Evolutionary conservation across 2,329 filamentous ascomycete species (phyloP).

Genomic region (Lasiodiplodia theobromae): DNA sequence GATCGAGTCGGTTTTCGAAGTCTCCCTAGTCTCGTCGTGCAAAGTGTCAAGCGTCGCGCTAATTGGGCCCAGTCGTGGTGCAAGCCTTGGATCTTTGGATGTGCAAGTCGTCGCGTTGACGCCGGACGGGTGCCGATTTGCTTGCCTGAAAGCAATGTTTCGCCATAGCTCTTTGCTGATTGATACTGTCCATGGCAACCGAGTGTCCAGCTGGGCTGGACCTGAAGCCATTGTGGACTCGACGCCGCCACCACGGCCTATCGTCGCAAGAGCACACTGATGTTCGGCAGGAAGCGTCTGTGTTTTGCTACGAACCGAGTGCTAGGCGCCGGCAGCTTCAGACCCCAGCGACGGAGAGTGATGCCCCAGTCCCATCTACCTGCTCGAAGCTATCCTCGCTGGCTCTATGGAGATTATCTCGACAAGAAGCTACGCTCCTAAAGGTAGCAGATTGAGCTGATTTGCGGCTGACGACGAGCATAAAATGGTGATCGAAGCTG

Average conservation of each 20-base stretch:
- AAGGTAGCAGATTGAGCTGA: slow-evolving; percentile 47
- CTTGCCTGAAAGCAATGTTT: slow-evolving; percentile 7
- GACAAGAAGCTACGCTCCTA: slow-evolving; percentile 69
- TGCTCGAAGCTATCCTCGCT: slow-evolving; percentile 55
- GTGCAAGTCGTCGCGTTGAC: not conserved
- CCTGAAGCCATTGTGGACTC: not conserved
- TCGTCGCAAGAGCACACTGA: slow-evolving; percentile 42
- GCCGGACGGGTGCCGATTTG: not conserved
- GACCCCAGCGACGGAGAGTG: slow-evolving; percentile 21
- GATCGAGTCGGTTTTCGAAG: slow-evolving; percentile 21
- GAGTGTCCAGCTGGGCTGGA: not conserved
- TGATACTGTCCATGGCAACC: slow-evolving; percentile 11
- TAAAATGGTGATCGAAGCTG: slow-evolving; percentile 29
- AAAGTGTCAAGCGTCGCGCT: not conserved
- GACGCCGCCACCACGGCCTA: slow-evolving; percentile 28
- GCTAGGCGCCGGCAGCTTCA: slow-evolving; percentile 44
- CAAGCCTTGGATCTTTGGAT: not conserved
- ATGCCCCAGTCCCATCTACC: slow-evolving; percentile 33
- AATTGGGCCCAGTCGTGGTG: not conserved
- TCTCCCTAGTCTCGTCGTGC: not conserved
- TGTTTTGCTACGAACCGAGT: slow-evolving; percentile 76
- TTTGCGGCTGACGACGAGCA: slow-evolving; percentile 27
- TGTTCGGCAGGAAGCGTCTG: slow-evolving; percentile 52
- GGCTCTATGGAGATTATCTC: slow-evolving; percentile 73
- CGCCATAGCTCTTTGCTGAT: slow-evolving; percentile 27